phyloP scores from a whole-genome alignment of 176 grass and related monocot species.

The Luzula sylvatica region DNA sequence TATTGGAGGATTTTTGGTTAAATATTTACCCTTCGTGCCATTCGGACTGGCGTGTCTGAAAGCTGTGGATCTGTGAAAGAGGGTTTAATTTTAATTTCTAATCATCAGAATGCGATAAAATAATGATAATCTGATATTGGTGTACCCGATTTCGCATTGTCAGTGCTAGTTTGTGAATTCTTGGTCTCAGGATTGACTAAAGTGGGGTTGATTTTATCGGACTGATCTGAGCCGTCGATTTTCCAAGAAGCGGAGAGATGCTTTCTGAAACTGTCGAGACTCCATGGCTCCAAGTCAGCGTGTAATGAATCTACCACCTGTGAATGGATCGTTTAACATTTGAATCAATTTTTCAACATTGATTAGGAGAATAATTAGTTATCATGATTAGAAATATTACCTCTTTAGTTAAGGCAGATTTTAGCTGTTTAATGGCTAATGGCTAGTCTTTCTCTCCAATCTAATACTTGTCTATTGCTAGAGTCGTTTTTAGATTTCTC shows the following conservation, averaged over 20 bases:
- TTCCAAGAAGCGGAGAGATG: slow-evolving; percentile 77
- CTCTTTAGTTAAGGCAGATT: slow-evolving; percentile 80
- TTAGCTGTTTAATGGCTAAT: slow-evolving; percentile 52
- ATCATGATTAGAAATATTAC: slow-evolving; percentile 18
- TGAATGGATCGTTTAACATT: slow-evolving; percentile 9
- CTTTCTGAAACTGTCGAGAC: slow-evolving; percentile 76
- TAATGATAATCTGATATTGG: slow-evolving; percentile 38
- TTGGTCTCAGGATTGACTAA: slow-evolving; percentile 25
- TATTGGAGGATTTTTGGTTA: no score
- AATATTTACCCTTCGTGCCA: slow-evolving; percentile 70
- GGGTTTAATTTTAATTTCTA: slow-evolving; percentile 9
- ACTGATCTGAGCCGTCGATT: slow-evolving; percentile 38
- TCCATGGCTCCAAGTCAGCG: slow-evolving; percentile 55
- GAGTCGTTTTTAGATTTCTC: slow-evolving; percentile 16
- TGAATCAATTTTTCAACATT: slow-evolving; percentile 8
- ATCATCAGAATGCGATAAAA: background rate
- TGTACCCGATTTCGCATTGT: slow-evolving; percentile 9
- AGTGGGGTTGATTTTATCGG: slow-evolving; percentile 26
- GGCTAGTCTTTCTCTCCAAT: slow-evolving; percentile 51
- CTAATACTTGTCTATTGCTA: slow-evolving; percentile 34
- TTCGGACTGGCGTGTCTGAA: slow-evolving; percentile 31
- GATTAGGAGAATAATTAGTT: slow-evolving; percentile 10
- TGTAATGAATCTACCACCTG: slow-evolving; percentile 73
- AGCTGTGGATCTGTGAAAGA: slow-evolving; percentile 43
- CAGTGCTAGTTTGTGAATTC: slow-evolving; percentile 38